phyloP scores from a whole-genome alignment of 345 rosid genomes.

The Brassica cretica region DNA sequence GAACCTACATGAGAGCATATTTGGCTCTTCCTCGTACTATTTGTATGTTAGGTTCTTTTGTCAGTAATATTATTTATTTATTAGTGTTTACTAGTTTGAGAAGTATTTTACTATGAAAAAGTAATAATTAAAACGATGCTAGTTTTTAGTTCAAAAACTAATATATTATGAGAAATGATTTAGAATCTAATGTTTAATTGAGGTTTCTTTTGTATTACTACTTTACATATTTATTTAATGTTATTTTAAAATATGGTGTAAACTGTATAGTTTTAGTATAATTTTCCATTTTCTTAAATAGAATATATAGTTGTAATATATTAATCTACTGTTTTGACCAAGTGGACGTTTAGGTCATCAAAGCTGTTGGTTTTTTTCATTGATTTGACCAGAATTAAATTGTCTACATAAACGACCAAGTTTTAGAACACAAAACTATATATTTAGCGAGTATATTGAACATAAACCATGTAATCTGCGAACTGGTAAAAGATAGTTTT shows the following conservation, averaged over 20 bases:
- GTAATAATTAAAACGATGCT: not conserved
- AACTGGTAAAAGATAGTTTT: not conserved
- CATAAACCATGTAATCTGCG: slow-evolving; percentile 7
- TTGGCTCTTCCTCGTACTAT: slow-evolving; percentile 38
- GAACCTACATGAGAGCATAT: slow-evolving; percentile 27
- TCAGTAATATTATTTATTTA: not conserved
- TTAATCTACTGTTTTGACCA: not conserved
- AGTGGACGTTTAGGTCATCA: not conserved
- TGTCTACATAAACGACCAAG: not conserved
- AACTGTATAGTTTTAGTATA: not conserved
- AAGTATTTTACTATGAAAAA: not conserved
- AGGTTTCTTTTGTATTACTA: not conserved
- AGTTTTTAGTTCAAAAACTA: not conserved
- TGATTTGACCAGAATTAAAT: not conserved
- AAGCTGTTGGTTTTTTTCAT: not conserved
- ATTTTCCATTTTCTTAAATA: not conserved
- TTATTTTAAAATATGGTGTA: not conserved
- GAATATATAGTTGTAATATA: not conserved
- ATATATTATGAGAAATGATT: not conserved
- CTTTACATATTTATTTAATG: not conserved
- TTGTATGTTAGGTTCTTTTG: not conserved
- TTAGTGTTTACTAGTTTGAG: not conserved
- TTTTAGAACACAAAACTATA: not conserved
- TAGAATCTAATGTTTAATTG: not conserved
- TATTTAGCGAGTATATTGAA: slow-evolving; percentile 1